Base-by-base conservation (phyloP, 257 asterid genomes). In the Solanum paucissectum region DNA sequence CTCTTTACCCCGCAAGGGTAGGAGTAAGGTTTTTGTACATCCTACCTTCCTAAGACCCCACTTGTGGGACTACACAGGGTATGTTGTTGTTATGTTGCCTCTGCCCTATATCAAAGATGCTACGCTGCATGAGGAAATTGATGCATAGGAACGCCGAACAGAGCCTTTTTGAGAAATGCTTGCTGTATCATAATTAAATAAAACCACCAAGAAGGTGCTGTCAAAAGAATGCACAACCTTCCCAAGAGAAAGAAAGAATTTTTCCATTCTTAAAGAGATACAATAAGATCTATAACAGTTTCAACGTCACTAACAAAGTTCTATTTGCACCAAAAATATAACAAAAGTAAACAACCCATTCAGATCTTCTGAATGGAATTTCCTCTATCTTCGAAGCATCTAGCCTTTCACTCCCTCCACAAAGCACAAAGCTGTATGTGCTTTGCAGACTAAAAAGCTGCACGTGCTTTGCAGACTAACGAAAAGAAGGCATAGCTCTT, bases 81-180 rank as follows among this genome's bases (percentile, higher is more conserved):
- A 62, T 23, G 71, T 23, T n/a, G 69, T 23, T 62, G 6, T n/a
- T 62, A 60, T 60, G 1, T 60, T 60, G 77, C 44, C 8, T 8
- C 81, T 72, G 44, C 23, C 25, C 7, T 72, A 9, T 9, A 72
- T 72, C 81, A 72, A 72, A 72, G 79, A 72, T 72, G 46, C 83
- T 38, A 76, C 4, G 7, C 13, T 7, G 14, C 42, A 5, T 12
- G 12, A 40, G n/a, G 36, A 76, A 76, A 76, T 40, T n/a, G 34
- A 76, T 40, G 44, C 83, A 37, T 76, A 68, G 42, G 89, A 88
- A 95, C n/a, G 4, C 62, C 62, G 2, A 55, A 55, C 64, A 72
- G 95, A 34, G 87, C 95, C 96, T 27, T 92, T 58, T 68, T 1
- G 6, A 68, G 75, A 29, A 68, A 68, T 68, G 76, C 40, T 16